Base-by-base conservation (phyloP, 352 stramenopile species). In the Pythium utonaiense region DNA sequence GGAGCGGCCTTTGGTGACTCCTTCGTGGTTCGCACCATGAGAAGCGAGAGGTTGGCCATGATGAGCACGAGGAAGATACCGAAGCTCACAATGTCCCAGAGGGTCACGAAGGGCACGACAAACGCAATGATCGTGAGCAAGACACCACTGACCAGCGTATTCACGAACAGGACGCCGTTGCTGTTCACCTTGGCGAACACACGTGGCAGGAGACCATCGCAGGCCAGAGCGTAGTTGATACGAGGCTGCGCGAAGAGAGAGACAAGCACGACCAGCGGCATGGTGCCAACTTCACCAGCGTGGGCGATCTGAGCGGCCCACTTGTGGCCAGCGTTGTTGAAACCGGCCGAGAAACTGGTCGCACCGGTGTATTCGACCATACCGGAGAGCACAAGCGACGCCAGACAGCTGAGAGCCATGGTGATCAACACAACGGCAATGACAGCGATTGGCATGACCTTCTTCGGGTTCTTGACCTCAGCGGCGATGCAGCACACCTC, bases 251-350 rank as follows among this genome's bases (percentile, higher is more conserved):
- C 91, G 14, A 98, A 69, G 53, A 98, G 89, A 40, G 78, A 90
- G n/a, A 98, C 80, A 13, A 98, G 66, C 33, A 98, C 93, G 42
- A 98, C 94, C 19, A 98, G 64, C 0, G 94, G 94, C 66, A 98
- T 91, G n/a, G 91, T 98, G 21, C 91, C 70, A 3, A 68, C 77
- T 58, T 86, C 77, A 62, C 76, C 76, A 9, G 74, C 76, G 19
- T 70, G 76, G 19, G 83, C 76, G 34, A 86, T 73, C 45, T 77
- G 53, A 7, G 67, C 68, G 13, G 77, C 77, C 77, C 74, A 86
- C 45, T 77, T 61, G 10, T 62, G 21, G 6, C 51, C 48, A 2
- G 68, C 62, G 50, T 66, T 62, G 3, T 81, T 75, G 40, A 87
- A 87, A 3, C 77, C 77, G 0, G 42, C 50, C 0, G 66, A 59